Percentiles rank a stretch among this genome's conserved stretches.
phyloP scores from a whole-genome alignment of 352 stramenopile species.

The Globisporangium carolinianum region DNA sequence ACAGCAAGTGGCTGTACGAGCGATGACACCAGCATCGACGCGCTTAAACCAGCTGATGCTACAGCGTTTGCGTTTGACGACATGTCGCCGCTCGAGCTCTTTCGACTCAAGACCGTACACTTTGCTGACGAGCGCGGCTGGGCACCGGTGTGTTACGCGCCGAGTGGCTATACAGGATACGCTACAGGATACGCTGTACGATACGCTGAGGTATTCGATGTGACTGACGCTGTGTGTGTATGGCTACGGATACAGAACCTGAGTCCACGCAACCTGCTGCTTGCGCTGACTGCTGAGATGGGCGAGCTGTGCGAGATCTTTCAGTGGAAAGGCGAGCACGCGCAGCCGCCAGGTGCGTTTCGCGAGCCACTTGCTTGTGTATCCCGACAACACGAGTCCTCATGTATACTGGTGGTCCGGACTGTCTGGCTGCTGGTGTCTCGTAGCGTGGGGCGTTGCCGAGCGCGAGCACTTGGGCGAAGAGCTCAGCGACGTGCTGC shows the following conservation, averaged over 20 bases:
- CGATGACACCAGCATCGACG: background rate
- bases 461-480: slow-evolving; percentile 91
- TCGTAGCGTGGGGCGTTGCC: slow-evolving; percentile 55
- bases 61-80: slow-evolving; percentile 26
- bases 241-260: slow-evolving; percentile 13
- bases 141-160: slow-evolving; percentile 29
- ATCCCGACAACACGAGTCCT: no score
- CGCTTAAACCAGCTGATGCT: no score
- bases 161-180: background rate
- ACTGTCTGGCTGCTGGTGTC: no score
- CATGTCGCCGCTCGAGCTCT: slow-evolving; percentile 39
- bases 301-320: slow-evolving; percentile 94
- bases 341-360: no score
- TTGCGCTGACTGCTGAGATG: slow-evolving; percentile 93
- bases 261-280: slow-evolving; percentile 88
- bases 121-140: slow-evolving; percentile 63
- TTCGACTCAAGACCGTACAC: slow-evolving; percentile 28
- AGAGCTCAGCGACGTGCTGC: slow-evolving; percentile 95
- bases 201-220: background rate
- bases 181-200: no score
- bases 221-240: background rate
- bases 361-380: no score
- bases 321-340: slow-evolving; percentile 66
- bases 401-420: no score
- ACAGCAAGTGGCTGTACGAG: background rate